Evolutionary conservation across 2,329 filamentous ascomycete genomes (phyloP).

Genomic region (Dactylonectria estremocensis): DNA sequence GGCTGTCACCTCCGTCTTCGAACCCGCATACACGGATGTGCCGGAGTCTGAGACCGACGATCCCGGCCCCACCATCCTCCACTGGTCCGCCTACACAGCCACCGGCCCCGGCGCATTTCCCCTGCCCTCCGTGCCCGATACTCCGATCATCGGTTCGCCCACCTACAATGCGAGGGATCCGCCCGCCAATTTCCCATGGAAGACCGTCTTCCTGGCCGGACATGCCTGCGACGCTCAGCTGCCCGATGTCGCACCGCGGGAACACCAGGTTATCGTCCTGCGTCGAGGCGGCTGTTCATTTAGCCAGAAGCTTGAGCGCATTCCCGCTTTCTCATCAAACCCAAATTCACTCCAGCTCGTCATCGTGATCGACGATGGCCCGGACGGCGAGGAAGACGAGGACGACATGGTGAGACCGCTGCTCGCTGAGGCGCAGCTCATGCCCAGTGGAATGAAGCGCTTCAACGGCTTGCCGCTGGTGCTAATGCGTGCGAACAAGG

Average conservation of each 20-base stretch:
- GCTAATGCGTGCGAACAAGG: constrained; percentile 81
- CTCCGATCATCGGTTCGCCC: constrained; percentile 60
- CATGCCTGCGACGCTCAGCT: constrained; percentile 75
- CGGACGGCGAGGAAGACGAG: constrained; percentile 53
- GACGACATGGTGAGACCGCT: constrained; percentile 71
- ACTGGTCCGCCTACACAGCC: constrained; percentile 68
- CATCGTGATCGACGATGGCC: constrained; percentile 76
- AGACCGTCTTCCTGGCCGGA: constrained; percentile 78
- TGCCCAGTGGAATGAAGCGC: constrained; percentile 77
- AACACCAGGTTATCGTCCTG: constrained; percentile 85
- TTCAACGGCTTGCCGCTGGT: constrained; percentile 85
- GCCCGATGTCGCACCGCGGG: constrained; percentile 64
- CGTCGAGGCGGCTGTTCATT: constrained; percentile 89
- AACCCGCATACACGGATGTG: constrained; percentile 51
- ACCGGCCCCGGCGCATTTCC: constrained; percentile 75
- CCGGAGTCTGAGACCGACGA: constrained; percentile 49
- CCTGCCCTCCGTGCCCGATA: constrained; percentile 75
- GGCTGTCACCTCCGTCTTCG: constrained; percentile 63
- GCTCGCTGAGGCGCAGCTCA: constrained; percentile 81
- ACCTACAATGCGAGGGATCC: constrained; percentile 58
- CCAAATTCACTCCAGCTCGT: constrained; percentile 81
- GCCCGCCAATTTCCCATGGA: constrained; percentile 74
- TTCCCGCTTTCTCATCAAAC: constrained; percentile 81
- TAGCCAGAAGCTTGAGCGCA: constrained; percentile 84
- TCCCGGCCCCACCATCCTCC: constrained; percentile 60